phyloP scores from a whole-genome alignment of 805 yeast species.

The Yarrowia keelungensis region DNA sequence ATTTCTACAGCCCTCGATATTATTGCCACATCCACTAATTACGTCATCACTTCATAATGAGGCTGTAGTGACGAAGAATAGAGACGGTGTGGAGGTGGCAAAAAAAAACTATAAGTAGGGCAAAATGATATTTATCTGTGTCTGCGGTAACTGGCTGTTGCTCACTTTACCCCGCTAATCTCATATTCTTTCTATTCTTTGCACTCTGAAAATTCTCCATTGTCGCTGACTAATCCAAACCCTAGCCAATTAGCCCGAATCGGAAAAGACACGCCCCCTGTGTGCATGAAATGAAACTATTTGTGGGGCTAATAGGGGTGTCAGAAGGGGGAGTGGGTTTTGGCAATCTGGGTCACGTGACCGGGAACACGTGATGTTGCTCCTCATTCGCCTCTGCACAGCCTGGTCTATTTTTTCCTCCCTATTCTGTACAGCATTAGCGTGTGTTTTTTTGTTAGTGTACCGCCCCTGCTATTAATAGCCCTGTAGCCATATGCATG shows the following conservation, averaged over 20 bases:
- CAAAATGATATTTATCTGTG: too few relatives aligned
- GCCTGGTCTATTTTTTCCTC: background rate
- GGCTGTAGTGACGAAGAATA: too few relatives aligned
- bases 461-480: conserved; percentile 34
- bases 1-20: too few relatives aligned
- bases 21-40: background rate
- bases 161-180: too few relatives aligned
- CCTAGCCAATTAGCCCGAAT: conserved; percentile 22
- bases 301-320: conserved; percentile 34
- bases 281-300: conserved; percentile 29
- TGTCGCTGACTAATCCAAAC: background rate
- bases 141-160: too few relatives aligned
- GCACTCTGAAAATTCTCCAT: too few relatives aligned
- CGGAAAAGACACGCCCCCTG: conserved; percentile 30
- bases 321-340: background rate
- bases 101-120: too few relatives aligned
- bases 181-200: too few relatives aligned
- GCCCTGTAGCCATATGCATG: conserved; percentile 3
- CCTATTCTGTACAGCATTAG: background rate
- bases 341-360: background rate
- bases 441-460: background rate
- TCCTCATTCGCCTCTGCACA: background rate
- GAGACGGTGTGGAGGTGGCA: too few relatives aligned
- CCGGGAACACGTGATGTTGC: background rate
- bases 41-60: background rate